These are phyloP conservation scores for Rhododendron molle DNA, from an alignment of 148 eudicot species.

Conservation along the genomic window DNA sequence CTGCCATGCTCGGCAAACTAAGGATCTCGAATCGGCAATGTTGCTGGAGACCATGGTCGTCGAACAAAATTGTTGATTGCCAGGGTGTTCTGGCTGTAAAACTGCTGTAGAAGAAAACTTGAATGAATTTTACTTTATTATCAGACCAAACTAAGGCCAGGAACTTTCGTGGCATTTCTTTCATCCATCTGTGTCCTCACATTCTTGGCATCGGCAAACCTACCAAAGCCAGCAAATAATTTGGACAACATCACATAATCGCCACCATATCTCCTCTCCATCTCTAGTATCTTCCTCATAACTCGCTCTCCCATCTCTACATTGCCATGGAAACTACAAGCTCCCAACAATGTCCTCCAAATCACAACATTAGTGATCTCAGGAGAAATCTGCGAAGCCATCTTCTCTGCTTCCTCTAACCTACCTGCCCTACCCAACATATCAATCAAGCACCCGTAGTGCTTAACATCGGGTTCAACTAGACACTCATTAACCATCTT, in stretches of 20 bases:
- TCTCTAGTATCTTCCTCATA: no score
- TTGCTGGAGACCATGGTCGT: not conserved
- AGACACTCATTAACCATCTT: conserved; percentile 34
- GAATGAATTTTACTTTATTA: not conserved
- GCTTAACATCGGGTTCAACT: conserved; percentile 42
- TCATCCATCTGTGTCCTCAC: conserved; percentile 39
- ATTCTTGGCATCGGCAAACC: conserved; percentile 47
- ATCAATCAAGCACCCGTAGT: conserved; percentile 56
- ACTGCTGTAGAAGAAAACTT: not conserved
- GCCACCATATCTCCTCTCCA: conserved; percentile 27
- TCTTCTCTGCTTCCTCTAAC: conserved; percentile 56
- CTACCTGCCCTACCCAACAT: conserved; percentile 68
- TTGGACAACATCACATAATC: conserved; percentile 71
- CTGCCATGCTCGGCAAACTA: not conserved
- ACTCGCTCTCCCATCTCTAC: no score
- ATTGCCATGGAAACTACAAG: conserved; percentile 38
- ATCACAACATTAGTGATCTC: conserved; percentile 39
- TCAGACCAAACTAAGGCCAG: conserved; percentile 34
- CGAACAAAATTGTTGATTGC: not conserved
- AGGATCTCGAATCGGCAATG: not conserved
- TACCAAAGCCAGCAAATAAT: conserved; percentile 45
- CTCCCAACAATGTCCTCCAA: conserved; percentile 75
- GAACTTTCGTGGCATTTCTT: conserved; percentile 31
- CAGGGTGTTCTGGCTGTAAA: not conserved
- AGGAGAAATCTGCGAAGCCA: conserved; percentile 33